Conservation (phyloP, 176 grass and related monocot species). For the Aegilops longissima region DNA sequence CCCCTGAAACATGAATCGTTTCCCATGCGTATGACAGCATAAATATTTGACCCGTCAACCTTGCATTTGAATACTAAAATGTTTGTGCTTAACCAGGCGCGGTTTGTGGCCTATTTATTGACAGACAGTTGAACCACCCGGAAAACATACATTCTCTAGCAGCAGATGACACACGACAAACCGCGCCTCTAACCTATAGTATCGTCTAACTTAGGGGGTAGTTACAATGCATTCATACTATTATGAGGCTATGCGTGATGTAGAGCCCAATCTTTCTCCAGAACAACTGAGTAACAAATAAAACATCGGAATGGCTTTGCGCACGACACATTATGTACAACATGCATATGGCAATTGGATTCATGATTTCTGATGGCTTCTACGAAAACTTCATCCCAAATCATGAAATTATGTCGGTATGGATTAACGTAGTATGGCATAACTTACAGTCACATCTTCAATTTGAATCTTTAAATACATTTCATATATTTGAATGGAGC, state of each 20-base stretch:
- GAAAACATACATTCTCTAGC: background rate
- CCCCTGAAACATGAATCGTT: background rate
- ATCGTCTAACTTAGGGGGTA: background rate
- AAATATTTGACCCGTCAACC: background rate
- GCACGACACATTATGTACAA: no score
- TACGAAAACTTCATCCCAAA: background rate
- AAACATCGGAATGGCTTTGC: background rate
- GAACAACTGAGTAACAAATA: background rate
- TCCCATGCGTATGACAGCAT: background rate
- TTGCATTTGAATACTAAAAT: background rate
- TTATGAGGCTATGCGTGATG: background rate
- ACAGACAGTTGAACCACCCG: background rate
- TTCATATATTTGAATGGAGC: no score
- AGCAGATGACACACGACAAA: background rate
- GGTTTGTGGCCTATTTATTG: background rate
- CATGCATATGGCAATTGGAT: no score
- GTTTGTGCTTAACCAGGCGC: background rate
- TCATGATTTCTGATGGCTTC: background rate
- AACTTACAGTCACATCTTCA: background rate
- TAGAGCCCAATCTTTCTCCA: background rate
- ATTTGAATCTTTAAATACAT: background rate
- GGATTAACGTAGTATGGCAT: background rate
- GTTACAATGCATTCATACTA: background rate
- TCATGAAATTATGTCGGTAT: background rate
- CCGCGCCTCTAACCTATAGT: no score